Base-by-base conservation (phyloP, 2,329 filamentous ascomycete genomes). In the Mariannaea elegans region DNA sequence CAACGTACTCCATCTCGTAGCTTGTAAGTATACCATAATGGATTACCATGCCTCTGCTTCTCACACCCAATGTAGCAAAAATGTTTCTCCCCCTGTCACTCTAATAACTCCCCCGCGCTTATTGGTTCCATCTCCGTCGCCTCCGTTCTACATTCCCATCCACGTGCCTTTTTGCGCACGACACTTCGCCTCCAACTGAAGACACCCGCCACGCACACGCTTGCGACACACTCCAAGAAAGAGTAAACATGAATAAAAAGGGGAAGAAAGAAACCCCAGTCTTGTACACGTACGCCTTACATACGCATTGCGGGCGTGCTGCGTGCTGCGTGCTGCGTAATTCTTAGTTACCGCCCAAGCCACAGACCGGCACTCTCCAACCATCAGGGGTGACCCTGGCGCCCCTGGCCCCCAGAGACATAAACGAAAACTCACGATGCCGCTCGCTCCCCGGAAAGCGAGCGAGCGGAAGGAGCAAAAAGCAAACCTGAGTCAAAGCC, bases 321-420 rank as follows among this genome's bases (percentile, higher is more conserved):
- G n/a, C n/a, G n/a, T n/a, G n/a, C n/a, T n/a, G n/a, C 36, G 50
- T 19, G 39, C 48, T 53, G 50, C 50, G 50, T 41, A 45, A 23
- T 42, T 36, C 48, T 7, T 18, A 29, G 5, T 6, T n/a, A 18
- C 47, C 23, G 14, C 47, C 50, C 50, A 54, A 54, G 50, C 50
- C 50, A 53, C 49, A 44, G 29, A 39, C 41, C 32, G 50, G 50
- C 21, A 45, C 46, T 6, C 31, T 19, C 34, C 47, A 50, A 18
- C 7, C n/a, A 7, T 13, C 34, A 31, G 19, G 38, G 29, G 27
- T 23, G 14, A 34, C 8, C 23, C 19, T 38, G 13, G 16, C n/a
- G 10, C 19, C 39, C 19, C 10, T 21, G 21, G 14, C 21, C 23
- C 21, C 42, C 42, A n/a, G 14, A 14, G 14, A 13, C 12, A 23